Conservation (phyloP, 805 yeast genomes). For the Myxozyma neotropica region DNA sequence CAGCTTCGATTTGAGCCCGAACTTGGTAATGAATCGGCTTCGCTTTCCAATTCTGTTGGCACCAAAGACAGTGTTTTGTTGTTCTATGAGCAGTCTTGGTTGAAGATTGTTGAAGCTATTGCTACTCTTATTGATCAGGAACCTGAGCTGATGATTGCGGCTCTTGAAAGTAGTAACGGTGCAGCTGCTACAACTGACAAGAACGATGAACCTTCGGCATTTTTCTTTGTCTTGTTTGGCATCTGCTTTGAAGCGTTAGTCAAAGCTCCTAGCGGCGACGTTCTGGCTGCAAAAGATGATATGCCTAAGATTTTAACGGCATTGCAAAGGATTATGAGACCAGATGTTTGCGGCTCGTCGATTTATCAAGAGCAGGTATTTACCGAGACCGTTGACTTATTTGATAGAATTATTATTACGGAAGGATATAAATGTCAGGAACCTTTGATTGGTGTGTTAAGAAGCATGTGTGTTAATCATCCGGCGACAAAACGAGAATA, state of each 20-base stretch:
- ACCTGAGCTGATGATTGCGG: constrained; percentile 48
- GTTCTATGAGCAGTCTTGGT: constrained; percentile 65
- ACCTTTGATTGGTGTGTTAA: constrained; percentile 57
- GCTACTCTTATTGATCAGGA: constrained; percentile 63
- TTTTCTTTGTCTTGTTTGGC: constrained; percentile 79
- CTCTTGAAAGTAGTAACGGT: constrained; percentile 55
- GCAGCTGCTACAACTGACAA: constrained; percentile 18
- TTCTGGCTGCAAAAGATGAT: constrained; percentile 37
- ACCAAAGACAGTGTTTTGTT: constrained; percentile 39
- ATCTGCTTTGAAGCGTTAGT: constrained; percentile 78
- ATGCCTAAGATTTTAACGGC: constrained; percentile 51
- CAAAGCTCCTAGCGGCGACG: constrained; percentile 43
- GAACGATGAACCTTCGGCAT: constrained; percentile 44
- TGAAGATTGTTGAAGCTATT: constrained; percentile 73
- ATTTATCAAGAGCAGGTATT: constrained; percentile 69
- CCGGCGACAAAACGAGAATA: constrained; percentile 37
- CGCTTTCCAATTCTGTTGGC: constrained; percentile 6
- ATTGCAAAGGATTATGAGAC: constrained; percentile 58
- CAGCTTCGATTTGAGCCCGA: constrained; percentile 59
- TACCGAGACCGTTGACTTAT: constrained; percentile 71
- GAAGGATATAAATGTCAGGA: constrained; percentile 53
- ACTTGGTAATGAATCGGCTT: constrained; percentile 6
- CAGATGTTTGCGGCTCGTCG: constrained; percentile 58
- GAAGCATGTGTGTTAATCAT: constrained; percentile 55
- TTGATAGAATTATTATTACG: constrained; percentile 69